Percentiles rank a stretch among this genome's conserved stretches.
These are phyloP conservation scores for Pleochaeta shiraiana DNA, from an alignment of 2,329 filamentous ascomycete species.

Conservation along the genomic window DNA sequence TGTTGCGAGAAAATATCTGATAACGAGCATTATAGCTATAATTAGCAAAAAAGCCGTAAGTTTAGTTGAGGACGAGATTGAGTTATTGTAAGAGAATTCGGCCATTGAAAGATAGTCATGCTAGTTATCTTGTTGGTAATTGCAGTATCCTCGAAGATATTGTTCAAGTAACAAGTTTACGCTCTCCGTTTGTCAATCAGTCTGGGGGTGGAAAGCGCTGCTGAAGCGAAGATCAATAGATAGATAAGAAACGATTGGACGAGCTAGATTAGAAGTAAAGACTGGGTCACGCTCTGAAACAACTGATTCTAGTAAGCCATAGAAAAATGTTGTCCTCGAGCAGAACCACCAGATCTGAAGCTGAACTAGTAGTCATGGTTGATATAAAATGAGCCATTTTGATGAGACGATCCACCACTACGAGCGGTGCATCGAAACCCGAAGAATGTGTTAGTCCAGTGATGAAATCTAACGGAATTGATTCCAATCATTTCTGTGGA, in stretches of 20 bases:
- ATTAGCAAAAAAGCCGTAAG: background rate
- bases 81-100: slow-evolving; percentile 7
- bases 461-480: slow-evolving; percentile 1
- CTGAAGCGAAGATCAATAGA: background rate
- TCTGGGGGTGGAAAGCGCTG: slow-evolving; percentile 7
- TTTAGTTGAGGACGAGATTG: background rate
- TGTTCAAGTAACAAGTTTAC: slow-evolving; percentile 5
- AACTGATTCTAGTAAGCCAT: background rate
- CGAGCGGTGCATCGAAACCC: background rate
- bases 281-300: background rate
- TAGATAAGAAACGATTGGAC: background rate
- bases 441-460: background rate
- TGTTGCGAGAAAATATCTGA: background rate
- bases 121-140: slow-evolving; percentile 7
- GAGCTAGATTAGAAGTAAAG: slow-evolving; percentile 1
- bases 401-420: background rate
- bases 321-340: background rate
- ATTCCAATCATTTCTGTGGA: background rate
- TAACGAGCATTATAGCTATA: background rate
- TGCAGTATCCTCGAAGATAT: slow-evolving; percentile 7
- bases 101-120: slow-evolving; percentile 4
- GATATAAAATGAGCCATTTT: background rate
- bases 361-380: background rate
- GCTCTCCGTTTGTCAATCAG: slow-evolving; percentile 5
- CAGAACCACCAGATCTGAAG: background rate